A percentile compares a stretch with the other conserved stretches of the same genome.
These are phyloP conservation scores for Pisolithus orientalis DNA, from an alignment of 768 basidiomycete species.

Conservation along the genomic window DNA sequence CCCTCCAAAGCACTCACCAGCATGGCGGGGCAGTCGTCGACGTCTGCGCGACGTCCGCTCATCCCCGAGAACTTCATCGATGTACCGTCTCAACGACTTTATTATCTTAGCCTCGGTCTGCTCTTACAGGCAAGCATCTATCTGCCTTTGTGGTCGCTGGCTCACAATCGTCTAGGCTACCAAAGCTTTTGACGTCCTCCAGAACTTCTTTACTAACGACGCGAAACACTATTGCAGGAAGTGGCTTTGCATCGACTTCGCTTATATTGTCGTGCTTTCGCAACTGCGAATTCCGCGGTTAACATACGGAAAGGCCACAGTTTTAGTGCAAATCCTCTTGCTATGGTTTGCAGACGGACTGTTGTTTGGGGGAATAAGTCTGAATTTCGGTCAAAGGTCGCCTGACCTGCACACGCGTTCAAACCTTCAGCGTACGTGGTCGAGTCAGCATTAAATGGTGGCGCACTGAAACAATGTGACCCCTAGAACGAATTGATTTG, in stretches of 20 bases:
- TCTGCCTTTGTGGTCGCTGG: not conserved
- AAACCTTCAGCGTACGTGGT: slow-evolving; percentile 28
- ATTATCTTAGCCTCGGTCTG: slow-evolving; percentile 68
- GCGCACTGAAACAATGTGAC: slow-evolving; percentile 4
- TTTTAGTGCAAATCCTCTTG: slow-evolving; percentile 54
- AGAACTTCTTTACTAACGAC: slow-evolving; percentile 42
- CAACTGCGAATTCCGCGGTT: slow-evolving; percentile 71
- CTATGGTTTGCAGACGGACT: slow-evolving; percentile 63
- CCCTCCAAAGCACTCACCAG: not conserved
- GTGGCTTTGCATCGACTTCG: slow-evolving; percentile 68
- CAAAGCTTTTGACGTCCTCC: slow-evolving; percentile 67
- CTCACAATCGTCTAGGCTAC: slow-evolving; percentile 46
- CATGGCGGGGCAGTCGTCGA: slow-evolving; percentile 7
- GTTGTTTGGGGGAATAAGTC: slow-evolving; percentile 63
- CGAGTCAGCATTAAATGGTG: not conserved
- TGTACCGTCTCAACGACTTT: slow-evolving; percentile 73
- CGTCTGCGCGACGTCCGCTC: slow-evolving; percentile 34
- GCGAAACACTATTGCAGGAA: slow-evolving; percentile 46
- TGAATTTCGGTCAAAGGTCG: slow-evolving; percentile 39
- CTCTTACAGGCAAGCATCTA: slow-evolving; percentile 60
- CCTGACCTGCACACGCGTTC: slow-evolving; percentile 10
- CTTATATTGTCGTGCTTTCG: slow-evolving; percentile 50
- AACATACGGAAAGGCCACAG: slow-evolving; percentile 56
- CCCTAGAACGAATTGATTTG: slow-evolving; percentile 30
- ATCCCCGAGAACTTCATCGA: slow-evolving; percentile 73